Percentiles rank a stretch among this genome's conserved stretches.
phyloP scores from a whole-genome alignment of 345 rosid genomes.

The Bruguiera sexangula region DNA sequence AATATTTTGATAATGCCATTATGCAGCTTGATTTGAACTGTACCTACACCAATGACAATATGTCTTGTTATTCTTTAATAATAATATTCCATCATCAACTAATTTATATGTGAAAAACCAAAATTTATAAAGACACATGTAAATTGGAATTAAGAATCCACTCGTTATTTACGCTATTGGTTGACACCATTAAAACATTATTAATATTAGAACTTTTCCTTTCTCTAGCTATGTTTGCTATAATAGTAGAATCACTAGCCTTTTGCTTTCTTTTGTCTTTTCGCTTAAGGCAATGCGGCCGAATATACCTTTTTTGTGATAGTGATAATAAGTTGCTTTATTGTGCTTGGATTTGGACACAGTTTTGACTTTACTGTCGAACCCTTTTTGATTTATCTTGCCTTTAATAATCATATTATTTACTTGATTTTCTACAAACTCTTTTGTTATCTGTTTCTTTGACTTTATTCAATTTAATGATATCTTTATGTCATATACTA shows the following conservation, averaged over 20 bases:
- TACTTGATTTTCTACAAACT: background rate
- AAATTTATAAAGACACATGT: background rate
- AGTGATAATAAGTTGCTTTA: too few relatives aligned
- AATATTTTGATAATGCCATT: too few relatives aligned
- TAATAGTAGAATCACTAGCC: too few relatives aligned
- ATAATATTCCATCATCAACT: background rate
- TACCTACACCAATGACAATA: background rate
- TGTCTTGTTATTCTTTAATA: background rate
- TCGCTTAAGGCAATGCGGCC: background rate
- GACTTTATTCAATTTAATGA: background rate
- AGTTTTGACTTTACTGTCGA: background rate
- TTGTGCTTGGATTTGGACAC: background rate
- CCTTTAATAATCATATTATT: background rate
- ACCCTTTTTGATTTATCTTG: background rate
- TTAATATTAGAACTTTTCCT: too few relatives aligned
- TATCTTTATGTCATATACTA: background rate
- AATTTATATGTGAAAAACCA: background rate
- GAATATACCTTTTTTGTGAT: background rate
- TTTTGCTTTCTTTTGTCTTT: too few relatives aligned
- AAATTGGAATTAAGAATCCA: background rate
- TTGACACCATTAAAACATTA: background rate
- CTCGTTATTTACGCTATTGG: background rate
- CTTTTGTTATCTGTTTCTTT: background rate
- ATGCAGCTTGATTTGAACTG: background rate
- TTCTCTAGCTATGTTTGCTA: too few relatives aligned